Evolutionary conservation across 805 yeast species (phyloP).

Genomic region (Saccharomycopsis sp.): DNA sequence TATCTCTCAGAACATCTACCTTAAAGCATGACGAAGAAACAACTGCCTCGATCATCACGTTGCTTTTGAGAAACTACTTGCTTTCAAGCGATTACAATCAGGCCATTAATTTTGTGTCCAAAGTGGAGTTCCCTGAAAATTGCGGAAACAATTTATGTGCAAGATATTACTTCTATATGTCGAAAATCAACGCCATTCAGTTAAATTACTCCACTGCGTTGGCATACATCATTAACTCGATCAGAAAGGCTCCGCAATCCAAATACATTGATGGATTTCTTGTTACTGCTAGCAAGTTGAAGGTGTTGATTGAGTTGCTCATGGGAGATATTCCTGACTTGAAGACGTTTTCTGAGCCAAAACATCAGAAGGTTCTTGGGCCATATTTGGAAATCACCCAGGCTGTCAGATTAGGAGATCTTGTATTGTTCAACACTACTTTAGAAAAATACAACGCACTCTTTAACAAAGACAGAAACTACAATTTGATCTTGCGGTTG

Average conservation of each 20-base stretch:
- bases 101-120: constrained; percentile 84
- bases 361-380: constrained; percentile 51
- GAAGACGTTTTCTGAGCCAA: constrained; percentile 63
- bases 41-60: constrained; percentile 79
- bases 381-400: constrained; percentile 85
- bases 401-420: constrained; percentile 90
- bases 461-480: constrained; percentile 72
- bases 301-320: constrained; percentile 80
- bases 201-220: constrained; percentile 86
- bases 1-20: constrained; percentile 78
- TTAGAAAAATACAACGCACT: constrained; percentile 53
- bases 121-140: constrained; percentile 78
- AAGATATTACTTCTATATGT: constrained; percentile 83
- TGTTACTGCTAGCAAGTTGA: constrained; percentile 83
- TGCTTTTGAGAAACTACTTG: constrained; percentile 75
- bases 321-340: constrained; percentile 97
- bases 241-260: constrained; percentile 93
- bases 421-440: constrained; percentile 69
- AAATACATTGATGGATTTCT: constrained; percentile 77
- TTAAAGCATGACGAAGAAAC: constrained; percentile 91
- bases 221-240: constrained; percentile 88
- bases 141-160: constrained; percentile 87
- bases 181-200: constrained; percentile 87
- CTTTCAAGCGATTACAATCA: constrained; percentile 73
- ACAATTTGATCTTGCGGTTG: constrained; percentile 76